phyloP scores from a whole-genome alignment of 2,329 filamentous ascomycete genomes.

The Aureobasidium musti region DNA sequence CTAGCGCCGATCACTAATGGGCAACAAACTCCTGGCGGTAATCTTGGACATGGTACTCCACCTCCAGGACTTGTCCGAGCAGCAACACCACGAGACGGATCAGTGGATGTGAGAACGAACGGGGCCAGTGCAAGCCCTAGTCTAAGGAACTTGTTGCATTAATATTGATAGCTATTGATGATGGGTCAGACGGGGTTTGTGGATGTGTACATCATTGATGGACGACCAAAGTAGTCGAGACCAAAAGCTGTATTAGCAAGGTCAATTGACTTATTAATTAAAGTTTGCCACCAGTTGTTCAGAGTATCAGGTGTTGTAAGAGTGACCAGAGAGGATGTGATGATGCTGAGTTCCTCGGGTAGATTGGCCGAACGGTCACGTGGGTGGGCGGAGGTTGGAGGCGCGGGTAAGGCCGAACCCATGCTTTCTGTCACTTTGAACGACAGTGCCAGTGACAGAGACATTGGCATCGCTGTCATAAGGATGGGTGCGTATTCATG shows the following conservation, averaged over 20 bases:
- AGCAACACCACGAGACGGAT: conserved; percentile 36
- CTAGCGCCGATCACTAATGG: conserved; percentile 6
- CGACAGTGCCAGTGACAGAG: conserved; percentile 22
- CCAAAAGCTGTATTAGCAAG: conserved; percentile 4
- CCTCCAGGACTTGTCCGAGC: conserved; percentile 28
- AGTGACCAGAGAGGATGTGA: not conserved
- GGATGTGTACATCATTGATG: not conserved
- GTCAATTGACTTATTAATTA: not conserved
- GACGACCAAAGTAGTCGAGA: conserved; percentile 5
- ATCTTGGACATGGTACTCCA: conserved; percentile 18
- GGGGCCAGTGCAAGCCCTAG: conserved; percentile 52
- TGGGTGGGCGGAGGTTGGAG: not conserved
- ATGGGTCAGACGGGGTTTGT: not conserved
- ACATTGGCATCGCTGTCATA: conserved; percentile 29
- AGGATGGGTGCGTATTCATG: conserved; percentile 26
- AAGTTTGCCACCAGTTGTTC: not conserved
- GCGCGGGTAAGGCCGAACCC: not conserved
- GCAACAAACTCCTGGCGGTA: conserved; percentile 2
- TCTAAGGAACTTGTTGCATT: conserved; percentile 52
- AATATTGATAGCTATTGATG: conserved; percentile 4
- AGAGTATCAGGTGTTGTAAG: not conserved
- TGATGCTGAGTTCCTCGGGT: not conserved
- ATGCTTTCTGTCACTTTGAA: conserved; percentile 26
- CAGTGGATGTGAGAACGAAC: conserved; percentile 32
- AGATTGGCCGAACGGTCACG: not conserved